Evolutionary conservation across 1,284 basidiomycete genomes (phyloP).

Genomic region (Tilletia setariae): DNA sequence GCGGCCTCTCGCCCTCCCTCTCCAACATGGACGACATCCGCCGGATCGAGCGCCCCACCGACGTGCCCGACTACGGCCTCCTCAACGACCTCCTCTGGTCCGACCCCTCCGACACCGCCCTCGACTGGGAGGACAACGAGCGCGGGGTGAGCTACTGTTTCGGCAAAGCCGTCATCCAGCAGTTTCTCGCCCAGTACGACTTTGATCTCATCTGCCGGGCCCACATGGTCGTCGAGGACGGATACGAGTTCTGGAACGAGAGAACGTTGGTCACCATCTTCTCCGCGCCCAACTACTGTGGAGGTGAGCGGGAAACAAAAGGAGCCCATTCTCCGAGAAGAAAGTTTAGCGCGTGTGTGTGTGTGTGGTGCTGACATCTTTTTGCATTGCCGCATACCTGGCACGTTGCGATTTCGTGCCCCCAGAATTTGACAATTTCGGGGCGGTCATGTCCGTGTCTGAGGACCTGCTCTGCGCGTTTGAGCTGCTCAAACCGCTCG

Average conservation of each 20-base stretch:
- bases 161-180: constrained; percentile 94
- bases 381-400: constrained; percentile 31
- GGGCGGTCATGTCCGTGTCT: constrained; percentile 74
- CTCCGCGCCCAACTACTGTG: constrained; percentile 88
- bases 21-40: constrained; percentile 99
- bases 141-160: constrained; percentile 99
- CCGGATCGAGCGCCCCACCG: constrained; percentile 93
- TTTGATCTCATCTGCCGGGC: constrained; percentile 99
- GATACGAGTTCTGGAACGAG: constrained; percentile 99
- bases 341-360: constrained; percentile 24
- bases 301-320: too few relatives aligned
- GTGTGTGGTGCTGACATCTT: constrained; percentile 15
- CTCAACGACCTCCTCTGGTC: constrained; percentile 98
- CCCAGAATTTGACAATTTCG: constrained; percentile 93
- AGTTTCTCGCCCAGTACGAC: constrained; percentile 78
- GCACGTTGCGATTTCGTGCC: too few relatives aligned
- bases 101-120: constrained; percentile 93
- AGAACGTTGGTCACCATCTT: constrained; percentile 97
- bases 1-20: constrained; percentile 93
- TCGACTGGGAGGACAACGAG: constrained; percentile 99
- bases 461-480: constrained; percentile 97
- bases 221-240: constrained; percentile 97
- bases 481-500: constrained; percentile 91
- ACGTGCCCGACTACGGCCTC: constrained; percentile 98
- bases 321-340: too few relatives aligned